Percentiles rank a stretch among this genome's conserved stretches.
Evolutionary conservation across 73 alveolate genomes (phyloP).

Genomic region (Paramecium primaurelia): DNA sequence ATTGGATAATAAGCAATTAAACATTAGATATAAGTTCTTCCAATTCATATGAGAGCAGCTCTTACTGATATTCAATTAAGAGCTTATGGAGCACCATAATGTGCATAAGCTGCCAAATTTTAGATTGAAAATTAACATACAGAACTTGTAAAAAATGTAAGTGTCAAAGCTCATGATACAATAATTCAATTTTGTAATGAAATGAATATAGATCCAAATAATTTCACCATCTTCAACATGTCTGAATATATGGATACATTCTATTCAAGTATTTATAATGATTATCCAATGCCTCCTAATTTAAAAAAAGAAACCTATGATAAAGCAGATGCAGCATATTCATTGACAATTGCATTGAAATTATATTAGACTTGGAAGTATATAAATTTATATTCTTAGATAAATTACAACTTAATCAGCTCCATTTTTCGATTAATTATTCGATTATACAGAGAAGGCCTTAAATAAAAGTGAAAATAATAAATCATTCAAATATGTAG

Average conservation of each 20-base stretch:
- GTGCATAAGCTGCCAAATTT: slow-evolving; percentile 9
- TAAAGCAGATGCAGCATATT: neutral
- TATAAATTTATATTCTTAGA: neutral
- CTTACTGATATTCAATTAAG: slow-evolving; percentile 14
- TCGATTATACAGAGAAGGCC: neutral
- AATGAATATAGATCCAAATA: neutral
- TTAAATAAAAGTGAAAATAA: neutral
- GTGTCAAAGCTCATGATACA: neutral
- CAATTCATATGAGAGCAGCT: slow-evolving; percentile 32
- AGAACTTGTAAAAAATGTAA: neutral
- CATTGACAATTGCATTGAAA: neutral
- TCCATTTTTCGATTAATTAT: slow-evolving; percentile 36
- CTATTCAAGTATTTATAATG: neutral
- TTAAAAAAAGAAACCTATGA: neutral
- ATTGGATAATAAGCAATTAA: neutral
- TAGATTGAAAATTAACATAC: slow-evolving; percentile 2
- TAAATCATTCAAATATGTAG: slow-evolving; percentile 10
- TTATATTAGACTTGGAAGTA: neutral
- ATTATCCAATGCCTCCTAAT: slow-evolving; percentile 4
- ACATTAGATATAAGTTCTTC: neutral
- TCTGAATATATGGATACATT: neutral
- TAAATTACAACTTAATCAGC: neutral
- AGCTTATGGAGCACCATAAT: neutral
- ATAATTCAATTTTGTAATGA: neutral
- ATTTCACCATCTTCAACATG: neutral